Conservation (phyloP, 495 filamentous ascomycete species). For the Xylaria palmicola region DNA sequence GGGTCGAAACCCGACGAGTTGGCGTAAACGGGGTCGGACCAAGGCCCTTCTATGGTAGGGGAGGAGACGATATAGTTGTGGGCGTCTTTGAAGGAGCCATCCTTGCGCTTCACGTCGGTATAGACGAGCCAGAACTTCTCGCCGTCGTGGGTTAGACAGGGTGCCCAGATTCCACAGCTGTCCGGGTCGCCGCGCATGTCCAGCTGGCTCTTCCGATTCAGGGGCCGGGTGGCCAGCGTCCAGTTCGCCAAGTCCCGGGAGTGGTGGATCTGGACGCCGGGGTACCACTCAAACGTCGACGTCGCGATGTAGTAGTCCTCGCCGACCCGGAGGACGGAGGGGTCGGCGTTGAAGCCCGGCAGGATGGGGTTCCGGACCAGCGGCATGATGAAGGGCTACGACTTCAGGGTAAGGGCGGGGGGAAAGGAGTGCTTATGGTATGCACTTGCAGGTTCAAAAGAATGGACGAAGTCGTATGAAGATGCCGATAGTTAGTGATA, state of each 20-base stretch:
- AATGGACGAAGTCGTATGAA: neutral
- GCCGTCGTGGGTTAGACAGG: slow-evolving; percentile 58
- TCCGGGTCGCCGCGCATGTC: slow-evolving; percentile 60
- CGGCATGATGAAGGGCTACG: slow-evolving; percentile 33
- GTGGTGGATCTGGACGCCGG: slow-evolving; percentile 59
- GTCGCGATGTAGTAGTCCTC: slow-evolving; percentile 63
- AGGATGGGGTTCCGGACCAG: slow-evolving; percentile 57
- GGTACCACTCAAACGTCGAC: slow-evolving; percentile 64
- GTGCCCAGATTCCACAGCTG: slow-evolving; percentile 64
- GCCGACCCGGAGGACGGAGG: slow-evolving; percentile 56
- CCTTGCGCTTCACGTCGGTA: slow-evolving; percentile 57
- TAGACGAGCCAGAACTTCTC: slow-evolving; percentile 58
- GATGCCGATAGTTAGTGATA: neutral
- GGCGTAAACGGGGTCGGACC: slow-evolving; percentile 55
- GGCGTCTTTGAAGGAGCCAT: slow-evolving; percentile 54
- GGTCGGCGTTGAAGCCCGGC: slow-evolving; percentile 63
- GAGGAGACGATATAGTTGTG: slow-evolving; percentile 55
- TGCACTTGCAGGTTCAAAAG: neutral
- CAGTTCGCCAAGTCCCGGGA: slow-evolving; percentile 59
- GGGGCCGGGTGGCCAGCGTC: slow-evolving; percentile 57
- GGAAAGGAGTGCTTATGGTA: neutral
- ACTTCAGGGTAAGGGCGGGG: neutral
- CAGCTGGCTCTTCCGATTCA: slow-evolving; percentile 58
- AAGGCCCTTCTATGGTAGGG: slow-evolving; percentile 49
- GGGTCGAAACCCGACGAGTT: slow-evolving; percentile 59